A percentile compares a stretch with the other conserved stretches of the same genome.
phyloP scores from a whole-genome alignment of 2,329 filamentous ascomycete genomes.

The Colletotrichum sp. region DNA sequence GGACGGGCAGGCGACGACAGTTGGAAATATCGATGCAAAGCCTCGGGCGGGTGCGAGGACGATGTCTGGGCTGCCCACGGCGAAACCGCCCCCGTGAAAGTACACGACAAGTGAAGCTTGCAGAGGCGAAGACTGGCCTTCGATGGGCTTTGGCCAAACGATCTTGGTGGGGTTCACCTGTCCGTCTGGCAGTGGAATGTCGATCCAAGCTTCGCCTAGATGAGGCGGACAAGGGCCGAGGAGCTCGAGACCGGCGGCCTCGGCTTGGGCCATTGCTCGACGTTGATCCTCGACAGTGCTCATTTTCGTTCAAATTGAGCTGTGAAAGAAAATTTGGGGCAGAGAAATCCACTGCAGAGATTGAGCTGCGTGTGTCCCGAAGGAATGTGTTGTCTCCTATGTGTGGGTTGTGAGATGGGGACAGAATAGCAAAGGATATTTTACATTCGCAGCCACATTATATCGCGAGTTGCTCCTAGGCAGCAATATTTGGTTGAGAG shows the following conservation, averaged over 20 bases:
- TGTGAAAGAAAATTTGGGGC: no score
- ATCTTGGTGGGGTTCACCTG: not conserved
- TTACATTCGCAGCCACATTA: not conserved
- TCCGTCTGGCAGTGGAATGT: not conserved
- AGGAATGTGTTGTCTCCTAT: not conserved
- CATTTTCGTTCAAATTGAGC: not conserved
- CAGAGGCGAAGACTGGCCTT: not conserved
- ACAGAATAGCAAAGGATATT: fast-evolving
- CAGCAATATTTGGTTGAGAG: not conserved
- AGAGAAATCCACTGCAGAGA: not conserved
- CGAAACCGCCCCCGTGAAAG: not conserved
- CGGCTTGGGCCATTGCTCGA: not conserved
- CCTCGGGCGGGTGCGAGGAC: not conserved
- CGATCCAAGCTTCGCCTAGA: not conserved
- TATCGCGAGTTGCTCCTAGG: not conserved
- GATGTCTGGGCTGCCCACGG: not conserved
- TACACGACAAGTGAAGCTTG: not conserved
- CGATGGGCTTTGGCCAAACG: fast-evolving
- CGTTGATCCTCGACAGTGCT: not conserved
- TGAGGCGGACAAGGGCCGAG: not conserved
- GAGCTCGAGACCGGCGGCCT: not conserved
- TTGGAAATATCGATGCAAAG: not conserved
- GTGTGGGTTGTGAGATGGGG: not conserved
- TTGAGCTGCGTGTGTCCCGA: fast-evolving
- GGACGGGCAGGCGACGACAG: not conserved